Conservation (phyloP, 805 yeast genomes). For the Monosporozyma aerobia region DNA sequence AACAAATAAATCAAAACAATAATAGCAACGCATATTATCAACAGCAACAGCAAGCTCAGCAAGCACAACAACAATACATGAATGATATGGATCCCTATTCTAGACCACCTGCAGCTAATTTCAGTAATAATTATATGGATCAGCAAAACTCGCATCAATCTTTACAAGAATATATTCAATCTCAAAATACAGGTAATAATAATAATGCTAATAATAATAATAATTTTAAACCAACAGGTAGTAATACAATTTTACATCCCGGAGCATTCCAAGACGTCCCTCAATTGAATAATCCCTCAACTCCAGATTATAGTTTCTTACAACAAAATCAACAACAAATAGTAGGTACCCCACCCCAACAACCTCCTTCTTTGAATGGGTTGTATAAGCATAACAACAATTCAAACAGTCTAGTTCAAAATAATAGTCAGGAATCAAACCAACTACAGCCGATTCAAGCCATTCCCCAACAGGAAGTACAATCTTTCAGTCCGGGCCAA, state of each 20-base stretch:
- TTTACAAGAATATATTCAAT: constrained; percentile 23
- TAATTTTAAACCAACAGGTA: constrained; percentile 1
- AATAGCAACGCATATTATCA: background rate
- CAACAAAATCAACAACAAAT: constrained; percentile 1
- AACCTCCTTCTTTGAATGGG: constrained; percentile 20
- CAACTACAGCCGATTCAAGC: constrained; percentile 9
- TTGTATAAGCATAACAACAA: constrained; percentile 24
- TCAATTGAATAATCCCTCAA: constrained; percentile 23
- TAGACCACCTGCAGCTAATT: constrained; percentile 30
- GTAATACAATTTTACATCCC: constrained; percentile 5
- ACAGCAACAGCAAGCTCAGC: background rate
- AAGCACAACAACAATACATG: constrained; percentile 5
- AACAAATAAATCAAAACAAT: constrained; percentile 1
- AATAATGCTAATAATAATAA: background rate
- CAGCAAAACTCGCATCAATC: constrained; percentile 34
- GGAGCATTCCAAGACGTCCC: constrained; percentile 26
- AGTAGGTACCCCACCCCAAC: constrained; percentile 1
- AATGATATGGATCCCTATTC: constrained; percentile 9
- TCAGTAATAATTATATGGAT: constrained; percentile 30
- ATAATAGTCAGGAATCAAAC: constrained; percentile 5
- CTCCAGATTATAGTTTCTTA: constrained; percentile 17
- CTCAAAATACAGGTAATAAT: constrained; percentile 3
- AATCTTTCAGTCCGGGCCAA: constrained; percentile 2
- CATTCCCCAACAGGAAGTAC: background rate
- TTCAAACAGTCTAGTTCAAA: constrained; percentile 19